phyloP scores from a whole-genome alignment of 106 monocot genomes.

The Allium fistulosum region DNA sequence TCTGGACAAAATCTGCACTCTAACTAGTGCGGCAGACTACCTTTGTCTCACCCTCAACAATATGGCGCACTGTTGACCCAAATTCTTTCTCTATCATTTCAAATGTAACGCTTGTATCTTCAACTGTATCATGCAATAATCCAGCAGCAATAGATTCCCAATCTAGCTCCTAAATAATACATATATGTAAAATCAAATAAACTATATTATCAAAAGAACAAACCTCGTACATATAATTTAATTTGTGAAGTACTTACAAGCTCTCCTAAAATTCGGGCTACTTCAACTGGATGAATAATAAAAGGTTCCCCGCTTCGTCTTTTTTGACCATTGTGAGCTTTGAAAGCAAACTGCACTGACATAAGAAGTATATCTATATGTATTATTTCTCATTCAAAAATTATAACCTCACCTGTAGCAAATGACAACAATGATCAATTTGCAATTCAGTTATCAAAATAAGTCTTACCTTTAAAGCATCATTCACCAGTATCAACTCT shows the following conservation, averaged over 20 bases:
- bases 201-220: too few relatives aligned
- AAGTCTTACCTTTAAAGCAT: slow-evolving; percentile 72
- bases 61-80: slow-evolving; percentile 74
- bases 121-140: slow-evolving; percentile 96
- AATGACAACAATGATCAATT: background rate
- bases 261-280: slow-evolving; percentile 94
- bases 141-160: slow-evolving; percentile 99
- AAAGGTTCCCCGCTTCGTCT: slow-evolving; percentile 96
- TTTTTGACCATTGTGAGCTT: slow-evolving; percentile 91
- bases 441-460: background rate
- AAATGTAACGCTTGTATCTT: slow-evolving; percentile 93
- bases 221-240: background rate
- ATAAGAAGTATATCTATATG: slow-evolving; percentile 15
- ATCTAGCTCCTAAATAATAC: slow-evolving; percentile 67
- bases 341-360: slow-evolving; percentile 85
- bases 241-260: slow-evolving; percentile 51
- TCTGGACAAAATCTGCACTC: background rate
- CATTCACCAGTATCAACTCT: slow-evolving; percentile 74
- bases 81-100: slow-evolving; percentile 93
- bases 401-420: background rate
- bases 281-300: slow-evolving; percentile 99
- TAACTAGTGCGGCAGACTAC: slow-evolving; percentile 14
- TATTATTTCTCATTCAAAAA: slow-evolving; percentile 4
- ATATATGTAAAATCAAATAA: background rate
- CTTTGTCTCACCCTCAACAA: slow-evolving; percentile 99